Conservation (phyloP, 2,329 filamentous ascomycete genomes). For the Ascochyta rabiei region DNA sequence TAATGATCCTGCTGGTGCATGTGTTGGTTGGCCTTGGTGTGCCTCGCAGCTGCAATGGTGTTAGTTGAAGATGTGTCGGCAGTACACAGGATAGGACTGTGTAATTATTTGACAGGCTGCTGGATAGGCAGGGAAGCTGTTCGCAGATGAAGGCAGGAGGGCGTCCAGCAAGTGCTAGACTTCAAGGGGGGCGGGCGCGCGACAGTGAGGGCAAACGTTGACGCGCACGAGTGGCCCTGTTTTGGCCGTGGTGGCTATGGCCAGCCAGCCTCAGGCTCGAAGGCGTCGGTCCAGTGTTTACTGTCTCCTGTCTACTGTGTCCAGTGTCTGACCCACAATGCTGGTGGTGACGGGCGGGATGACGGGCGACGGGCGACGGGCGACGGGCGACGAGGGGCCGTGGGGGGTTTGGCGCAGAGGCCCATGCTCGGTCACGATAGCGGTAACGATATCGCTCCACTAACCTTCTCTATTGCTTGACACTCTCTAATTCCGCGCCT, state of each 20-base stretch:
- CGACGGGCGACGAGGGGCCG: background rate
- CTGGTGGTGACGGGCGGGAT: constrained; percentile 10
- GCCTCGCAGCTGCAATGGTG: background rate
- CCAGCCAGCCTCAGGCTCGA: background rate
- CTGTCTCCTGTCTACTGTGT: too few relatives aligned
- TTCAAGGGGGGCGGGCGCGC: background rate
- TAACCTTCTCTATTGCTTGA: constrained; percentile 1
- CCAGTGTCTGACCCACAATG: constrained; percentile 4
- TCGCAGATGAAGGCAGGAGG: too few relatives aligned
- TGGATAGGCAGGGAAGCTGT: too few relatives aligned
- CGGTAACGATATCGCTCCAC: constrained; percentile 8
- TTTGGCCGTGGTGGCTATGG: background rate
- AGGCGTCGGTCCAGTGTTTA: background rate
- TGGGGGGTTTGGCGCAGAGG: background rate
- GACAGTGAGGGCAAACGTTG: background rate
- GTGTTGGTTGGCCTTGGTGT: background rate
- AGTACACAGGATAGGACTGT: too few relatives aligned
- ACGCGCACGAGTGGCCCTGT: too few relatives aligned
- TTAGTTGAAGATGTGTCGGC: too few relatives aligned
- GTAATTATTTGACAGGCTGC: too few relatives aligned
- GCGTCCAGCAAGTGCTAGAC: background rate
- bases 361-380: background rate
- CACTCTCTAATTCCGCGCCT: constrained; percentile 17
- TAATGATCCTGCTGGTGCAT: background rate
- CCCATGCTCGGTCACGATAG: constrained; percentile 3